These are phyloP conservation scores for Meyerozyma carpophila DNA, from an alignment of 1,139 yeast genomes.

Conservation along the genomic window DNA sequence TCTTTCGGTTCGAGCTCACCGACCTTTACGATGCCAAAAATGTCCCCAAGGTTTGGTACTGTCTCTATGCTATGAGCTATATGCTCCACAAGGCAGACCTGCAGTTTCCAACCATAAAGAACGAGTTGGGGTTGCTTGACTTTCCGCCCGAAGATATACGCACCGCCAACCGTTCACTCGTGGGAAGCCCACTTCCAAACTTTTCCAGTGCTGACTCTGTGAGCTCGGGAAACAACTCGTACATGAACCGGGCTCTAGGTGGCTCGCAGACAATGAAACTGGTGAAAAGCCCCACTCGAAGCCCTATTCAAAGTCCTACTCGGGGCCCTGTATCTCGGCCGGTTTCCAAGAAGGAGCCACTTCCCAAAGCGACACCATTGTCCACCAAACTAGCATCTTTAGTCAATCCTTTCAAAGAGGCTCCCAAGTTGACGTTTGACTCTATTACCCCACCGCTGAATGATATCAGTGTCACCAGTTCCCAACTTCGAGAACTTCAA, in stretches of 20 bases:
- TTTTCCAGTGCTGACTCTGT: slow-evolving; percentile 44
- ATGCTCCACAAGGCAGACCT: slow-evolving; percentile 48
- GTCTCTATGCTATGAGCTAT: slow-evolving; percentile 83
- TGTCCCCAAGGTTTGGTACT: slow-evolving; percentile 89
- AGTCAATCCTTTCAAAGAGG: slow-evolving; percentile 7
- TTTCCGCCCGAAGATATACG: slow-evolving; percentile 66
- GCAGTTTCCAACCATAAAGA: slow-evolving; percentile 58
- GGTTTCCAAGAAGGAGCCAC: not conserved
- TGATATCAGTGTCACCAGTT: slow-evolving; percentile 4
- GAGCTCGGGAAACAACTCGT: slow-evolving; percentile 2
- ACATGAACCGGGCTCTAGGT: slow-evolving; percentile 6
- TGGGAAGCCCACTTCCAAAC: slow-evolving; percentile 59
- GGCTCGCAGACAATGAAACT: slow-evolving; percentile 1
- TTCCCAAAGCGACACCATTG: not conserved
- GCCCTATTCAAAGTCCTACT: not conserved
- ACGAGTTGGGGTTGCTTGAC: slow-evolving; percentile 56
- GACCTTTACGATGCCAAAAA: slow-evolving; percentile 91
- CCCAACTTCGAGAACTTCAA: slow-evolving; percentile 23
- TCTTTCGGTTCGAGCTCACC: slow-evolving; percentile 84
- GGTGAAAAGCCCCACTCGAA: not conserved
- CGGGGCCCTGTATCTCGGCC: not conserved
- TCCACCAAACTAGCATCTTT: not conserved
- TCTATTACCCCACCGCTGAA: not conserved
- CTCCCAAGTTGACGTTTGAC: not conserved
- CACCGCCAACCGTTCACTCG: slow-evolving; percentile 62